Evolutionary conservation across 2,329 filamentous ascomycete genomes (phyloP).

Genomic region (Falciphora oryzae): DNA sequence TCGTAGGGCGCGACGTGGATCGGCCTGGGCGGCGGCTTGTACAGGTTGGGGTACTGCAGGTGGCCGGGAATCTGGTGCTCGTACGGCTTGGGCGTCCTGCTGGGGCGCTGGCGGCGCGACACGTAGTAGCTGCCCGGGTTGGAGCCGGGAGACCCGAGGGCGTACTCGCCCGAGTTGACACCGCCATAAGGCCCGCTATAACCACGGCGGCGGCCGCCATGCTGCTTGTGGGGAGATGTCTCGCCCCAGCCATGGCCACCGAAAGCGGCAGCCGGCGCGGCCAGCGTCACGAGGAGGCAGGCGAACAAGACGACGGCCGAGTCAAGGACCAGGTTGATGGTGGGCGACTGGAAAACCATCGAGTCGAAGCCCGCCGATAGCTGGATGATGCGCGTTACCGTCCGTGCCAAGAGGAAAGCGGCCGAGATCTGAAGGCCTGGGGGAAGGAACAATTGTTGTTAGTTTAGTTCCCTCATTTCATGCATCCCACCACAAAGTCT

Average conservation of each 20-base stretch:
- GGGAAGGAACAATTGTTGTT: neutral
- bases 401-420: conserved; percentile 32
- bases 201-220: neutral
- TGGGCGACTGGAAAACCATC: conserved; percentile 31
- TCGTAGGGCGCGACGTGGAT: conserved; percentile 5
- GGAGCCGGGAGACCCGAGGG: neutral
- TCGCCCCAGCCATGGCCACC: conserved; percentile 33
- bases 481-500: neutral
- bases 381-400: conserved; percentile 35
- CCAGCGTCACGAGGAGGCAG: conserved; percentile 28
- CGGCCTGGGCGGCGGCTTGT: conserved; percentile 7
- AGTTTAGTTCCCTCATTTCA: neutral
- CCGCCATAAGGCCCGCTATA: neutral
- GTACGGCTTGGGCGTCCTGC: conserved; percentile 2
- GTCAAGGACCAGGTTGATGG: conserved; percentile 33
- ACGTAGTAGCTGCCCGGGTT: conserved; percentile 3
- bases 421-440: conserved; percentile 33
- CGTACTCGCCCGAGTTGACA: neutral
- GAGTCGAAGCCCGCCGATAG: conserved; percentile 30
- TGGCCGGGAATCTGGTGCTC: conserved; percentile 8
- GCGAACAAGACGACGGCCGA: conserved; percentile 34
- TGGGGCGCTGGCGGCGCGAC: neutral
- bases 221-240: conserved; percentile 26
- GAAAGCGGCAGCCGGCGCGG: conserved; percentile 35
- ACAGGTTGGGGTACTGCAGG: conserved; percentile 9